phyloP scores from a whole-genome alignment of 208 protist genomes.

The Trypanosomatidae sp. region DNA sequence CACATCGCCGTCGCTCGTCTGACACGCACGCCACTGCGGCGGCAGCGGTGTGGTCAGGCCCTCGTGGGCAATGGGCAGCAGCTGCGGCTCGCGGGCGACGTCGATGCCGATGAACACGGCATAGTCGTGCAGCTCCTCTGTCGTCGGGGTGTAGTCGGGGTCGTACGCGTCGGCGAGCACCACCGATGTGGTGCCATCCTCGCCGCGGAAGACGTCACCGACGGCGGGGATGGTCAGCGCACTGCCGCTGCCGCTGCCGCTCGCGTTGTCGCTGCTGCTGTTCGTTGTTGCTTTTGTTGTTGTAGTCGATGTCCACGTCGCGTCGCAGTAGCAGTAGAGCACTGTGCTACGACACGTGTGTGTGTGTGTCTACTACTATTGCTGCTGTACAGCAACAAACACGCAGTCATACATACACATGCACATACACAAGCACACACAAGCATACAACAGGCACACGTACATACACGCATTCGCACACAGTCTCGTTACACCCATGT shows the following conservation, averaged over 20 bases:
- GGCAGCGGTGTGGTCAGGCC: slow-evolving; percentile 88
- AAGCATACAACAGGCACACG: too few species aligned
- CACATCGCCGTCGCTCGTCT: slow-evolving; percentile 77
- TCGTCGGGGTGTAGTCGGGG: slow-evolving; percentile 73
- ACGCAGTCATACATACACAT: too few species aligned
- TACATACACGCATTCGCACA: too few species aligned
- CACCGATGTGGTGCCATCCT: slow-evolving; percentile 74
- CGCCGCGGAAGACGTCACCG: slow-evolving; percentile 52
- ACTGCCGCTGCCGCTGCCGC: background rate
- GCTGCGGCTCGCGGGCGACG: slow-evolving; percentile 39
- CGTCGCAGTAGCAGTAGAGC: too few species aligned
- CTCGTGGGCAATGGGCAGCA: slow-evolving; percentile 87
- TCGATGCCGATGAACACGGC: slow-evolving; percentile 91
- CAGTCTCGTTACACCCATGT: too few species aligned
- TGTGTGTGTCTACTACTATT: too few species aligned
- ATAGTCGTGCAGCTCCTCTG: slow-evolving; percentile 86
- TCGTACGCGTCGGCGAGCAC: slow-evolving; percentile 85
- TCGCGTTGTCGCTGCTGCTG: too few species aligned
- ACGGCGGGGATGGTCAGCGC: slow-evolving; percentile 28
- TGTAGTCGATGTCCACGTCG: background rate
- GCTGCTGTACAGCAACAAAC: too few species aligned
- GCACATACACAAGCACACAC: too few species aligned
- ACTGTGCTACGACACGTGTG: too few species aligned
- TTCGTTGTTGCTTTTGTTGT: too few species aligned
- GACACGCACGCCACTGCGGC: slow-evolving; percentile 83